Percentiles rank a stretch among this genome's conserved stretches.
phyloP scores from a whole-genome alignment of 2,329 filamentous ascomycete genomes.

The Apiospora koreana region DNA sequence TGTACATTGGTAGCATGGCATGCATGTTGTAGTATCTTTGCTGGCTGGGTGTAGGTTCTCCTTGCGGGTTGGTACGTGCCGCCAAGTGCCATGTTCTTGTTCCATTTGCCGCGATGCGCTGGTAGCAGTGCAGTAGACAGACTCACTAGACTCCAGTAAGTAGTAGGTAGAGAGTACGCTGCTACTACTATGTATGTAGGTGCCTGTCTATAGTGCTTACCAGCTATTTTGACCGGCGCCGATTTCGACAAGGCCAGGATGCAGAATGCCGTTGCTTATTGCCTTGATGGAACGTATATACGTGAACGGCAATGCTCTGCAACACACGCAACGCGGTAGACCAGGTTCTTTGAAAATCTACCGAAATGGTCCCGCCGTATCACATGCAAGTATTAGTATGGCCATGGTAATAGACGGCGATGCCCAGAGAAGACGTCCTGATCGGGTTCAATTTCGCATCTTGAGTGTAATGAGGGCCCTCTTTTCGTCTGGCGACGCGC shows the following conservation, averaged over 20 bases:
- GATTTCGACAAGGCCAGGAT: background rate
- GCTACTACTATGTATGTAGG: too few relatives aligned
- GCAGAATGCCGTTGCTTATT: background rate
- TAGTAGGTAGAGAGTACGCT: background rate
- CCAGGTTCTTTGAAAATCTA: background rate
- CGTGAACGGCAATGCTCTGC: conserved; percentile 9
- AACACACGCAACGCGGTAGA: background rate
- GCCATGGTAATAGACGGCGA: background rate
- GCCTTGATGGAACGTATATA: background rate
- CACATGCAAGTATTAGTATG: conserved; percentile 5
- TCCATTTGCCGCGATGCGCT: conserved; percentile 7
- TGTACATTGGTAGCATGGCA: background rate
- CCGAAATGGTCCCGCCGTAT: background rate
- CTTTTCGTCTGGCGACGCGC: background rate
- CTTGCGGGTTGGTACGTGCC: background rate
- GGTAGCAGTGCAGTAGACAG: conserved; percentile 2
- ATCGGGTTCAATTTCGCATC: background rate
- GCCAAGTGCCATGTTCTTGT: conserved; percentile 1
- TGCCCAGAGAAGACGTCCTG: background rate
- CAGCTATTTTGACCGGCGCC: background rate
- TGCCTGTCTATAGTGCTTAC: background rate
- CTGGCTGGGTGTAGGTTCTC: background rate
- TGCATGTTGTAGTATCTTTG: background rate
- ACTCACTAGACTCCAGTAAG: background rate
- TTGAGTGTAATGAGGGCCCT: background rate